A percentile compares a stretch with the other conserved stretches of the same genome.
phyloP scores from a whole-genome alignment of 345 rosid genomes.

The Acer saccharum region DNA sequence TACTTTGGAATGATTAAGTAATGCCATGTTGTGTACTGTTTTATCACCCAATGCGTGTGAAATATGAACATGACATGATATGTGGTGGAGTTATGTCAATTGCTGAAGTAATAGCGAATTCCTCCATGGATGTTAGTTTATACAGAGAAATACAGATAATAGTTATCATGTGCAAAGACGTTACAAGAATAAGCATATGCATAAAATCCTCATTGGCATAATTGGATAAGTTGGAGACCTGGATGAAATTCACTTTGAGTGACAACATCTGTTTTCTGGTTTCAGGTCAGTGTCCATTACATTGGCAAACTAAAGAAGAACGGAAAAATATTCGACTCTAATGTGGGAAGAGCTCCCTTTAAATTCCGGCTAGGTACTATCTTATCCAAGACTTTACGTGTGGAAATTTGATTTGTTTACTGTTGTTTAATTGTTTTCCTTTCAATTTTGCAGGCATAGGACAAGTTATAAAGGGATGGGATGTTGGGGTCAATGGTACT shows the following conservation, averaged over 20 bases:
- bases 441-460: slow-evolving; percentile 65
- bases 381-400: slow-evolving; percentile 6
- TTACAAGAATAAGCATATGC: neutral
- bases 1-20: neutral
- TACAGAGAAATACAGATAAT: neutral
- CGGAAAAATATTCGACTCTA: slow-evolving; percentile 86
- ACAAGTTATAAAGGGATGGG: slow-evolving; percentile 97
- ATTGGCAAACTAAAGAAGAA: slow-evolving; percentile 91
- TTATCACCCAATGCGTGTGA: neutral
- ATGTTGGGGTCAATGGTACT: slow-evolving; percentile 89
- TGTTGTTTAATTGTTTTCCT: slow-evolving; percentile 4
- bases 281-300: slow-evolving; percentile 81
- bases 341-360: slow-evolving; percentile 73
- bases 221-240: neutral
- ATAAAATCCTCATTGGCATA: neutral
- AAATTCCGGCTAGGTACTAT: slow-evolving; percentile 76
- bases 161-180: neutral
- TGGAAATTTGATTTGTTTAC: slow-evolving; percentile 8
- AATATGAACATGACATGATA: neutral
- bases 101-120: neutral
- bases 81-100: neutral
- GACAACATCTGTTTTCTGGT: slow-evolving; percentile 9
- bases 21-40: neutral
- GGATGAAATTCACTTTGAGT: neutral
- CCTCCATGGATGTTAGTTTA: neutral